These are phyloP conservation scores for Aurifilum marmelostoma DNA, from an alignment of 2,329 filamentous ascomycete species.

Conservation along the genomic window DNA sequence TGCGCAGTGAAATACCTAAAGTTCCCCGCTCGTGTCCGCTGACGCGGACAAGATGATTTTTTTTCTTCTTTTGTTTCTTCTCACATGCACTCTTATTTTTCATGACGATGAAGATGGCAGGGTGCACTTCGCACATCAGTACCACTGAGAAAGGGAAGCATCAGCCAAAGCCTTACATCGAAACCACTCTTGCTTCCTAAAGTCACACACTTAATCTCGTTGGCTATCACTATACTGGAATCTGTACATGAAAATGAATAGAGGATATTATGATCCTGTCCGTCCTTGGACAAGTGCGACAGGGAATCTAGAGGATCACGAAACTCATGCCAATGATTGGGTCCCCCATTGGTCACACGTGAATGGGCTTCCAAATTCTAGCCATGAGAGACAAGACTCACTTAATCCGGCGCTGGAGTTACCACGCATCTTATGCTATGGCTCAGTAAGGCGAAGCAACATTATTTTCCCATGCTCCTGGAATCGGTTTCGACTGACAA, in stretches of 20 bases:
- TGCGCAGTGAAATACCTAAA: not conserved
- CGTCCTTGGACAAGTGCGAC: not conserved
- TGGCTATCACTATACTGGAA: not conserved
- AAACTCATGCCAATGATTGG: not conserved
- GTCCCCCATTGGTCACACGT: not conserved
- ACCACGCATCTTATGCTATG: not conserved
- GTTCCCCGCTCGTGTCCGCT: not conserved
- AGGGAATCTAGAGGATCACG: not conserved
- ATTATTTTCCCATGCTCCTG: not conserved
- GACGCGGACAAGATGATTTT: too few species aligned
- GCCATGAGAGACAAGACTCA: not conserved
- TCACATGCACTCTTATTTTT: too few species aligned
- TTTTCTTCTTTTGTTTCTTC: too few species aligned
- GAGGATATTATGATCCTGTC: not conserved
- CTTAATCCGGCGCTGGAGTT: not conserved
- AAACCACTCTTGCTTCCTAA: too few species aligned
- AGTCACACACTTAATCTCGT: too few species aligned
- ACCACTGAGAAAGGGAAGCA: not conserved
- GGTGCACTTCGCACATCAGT: too few species aligned
- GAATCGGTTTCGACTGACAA: not conserved
- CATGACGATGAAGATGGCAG: too few species aligned
- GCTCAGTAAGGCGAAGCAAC: not conserved
- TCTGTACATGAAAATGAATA: not conserved
- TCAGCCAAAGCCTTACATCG: too few species aligned
- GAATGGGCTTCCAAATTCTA: not conserved